Percentiles rank a stretch among this genome's conserved stretches.
These are phyloP conservation scores for Hymenoscyphus infarciens DNA, from an alignment of 2,329 filamentous ascomycete species.

Conservation along the genomic window DNA sequence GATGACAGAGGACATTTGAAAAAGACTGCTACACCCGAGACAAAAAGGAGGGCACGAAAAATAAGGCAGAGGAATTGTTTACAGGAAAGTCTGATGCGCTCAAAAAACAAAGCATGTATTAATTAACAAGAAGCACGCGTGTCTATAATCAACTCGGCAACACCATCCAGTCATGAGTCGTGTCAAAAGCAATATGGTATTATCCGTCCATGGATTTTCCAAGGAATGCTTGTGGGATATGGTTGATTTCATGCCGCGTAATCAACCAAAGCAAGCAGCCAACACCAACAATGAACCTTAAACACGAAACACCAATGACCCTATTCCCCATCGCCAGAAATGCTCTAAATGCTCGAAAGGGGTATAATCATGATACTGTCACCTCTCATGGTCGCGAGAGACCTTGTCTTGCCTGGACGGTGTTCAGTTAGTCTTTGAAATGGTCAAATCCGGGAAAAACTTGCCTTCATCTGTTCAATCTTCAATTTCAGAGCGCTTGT, in stretches of 20 bases:
- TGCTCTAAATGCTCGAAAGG: conserved; percentile 17
- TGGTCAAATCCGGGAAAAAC: conserved; percentile 17
- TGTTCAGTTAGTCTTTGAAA: conserved; percentile 11
- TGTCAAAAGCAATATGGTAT: conserved; percentile 12
- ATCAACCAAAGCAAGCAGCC: conserved; percentile 7
- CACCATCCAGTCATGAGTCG: conserved; percentile 18
- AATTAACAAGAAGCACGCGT: conserved; percentile 5
- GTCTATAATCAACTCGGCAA: conserved; percentile 9
- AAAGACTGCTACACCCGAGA: background rate
- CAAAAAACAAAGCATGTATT: background rate
- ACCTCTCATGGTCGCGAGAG: conserved; percentile 42
- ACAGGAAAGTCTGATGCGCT: background rate
- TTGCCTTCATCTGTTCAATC: conserved; percentile 96
- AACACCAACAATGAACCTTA: conserved; percentile 8
- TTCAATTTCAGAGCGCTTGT: conserved; percentile 95
- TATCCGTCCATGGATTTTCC: background rate
- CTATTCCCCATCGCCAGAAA: conserved; percentile 20
- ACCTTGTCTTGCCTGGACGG: conserved; percentile 47
- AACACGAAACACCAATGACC: conserved; percentile 18
- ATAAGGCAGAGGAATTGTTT: background rate
- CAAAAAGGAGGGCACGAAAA: background rate
- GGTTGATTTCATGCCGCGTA: conserved; percentile 6
- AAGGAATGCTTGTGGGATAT: background rate
- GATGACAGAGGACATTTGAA: background rate
- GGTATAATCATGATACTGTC: background rate